A percentile compares a stretch with the other conserved stretches of the same genome.
These are phyloP conservation scores for Endocarpon pusillum DNA, from an alignment of 495 filamentous ascomycete species.

Conservation along the genomic window DNA sequence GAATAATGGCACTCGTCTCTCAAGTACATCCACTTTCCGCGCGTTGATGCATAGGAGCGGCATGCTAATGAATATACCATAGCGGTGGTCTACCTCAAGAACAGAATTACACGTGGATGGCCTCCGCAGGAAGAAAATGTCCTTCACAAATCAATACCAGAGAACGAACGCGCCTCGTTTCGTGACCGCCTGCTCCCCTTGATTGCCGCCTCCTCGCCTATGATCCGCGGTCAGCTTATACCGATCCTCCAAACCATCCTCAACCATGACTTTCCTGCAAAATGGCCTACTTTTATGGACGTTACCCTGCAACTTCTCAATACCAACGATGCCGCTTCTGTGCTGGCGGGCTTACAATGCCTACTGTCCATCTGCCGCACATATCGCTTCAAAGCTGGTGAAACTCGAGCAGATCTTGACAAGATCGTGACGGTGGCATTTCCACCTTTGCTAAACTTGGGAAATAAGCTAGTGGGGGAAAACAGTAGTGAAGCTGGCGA, in stretches of 20 bases:
- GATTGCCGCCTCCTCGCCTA: slow-evolving; percentile 59
- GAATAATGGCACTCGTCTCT: slow-evolving; percentile 65
- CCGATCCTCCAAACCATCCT: slow-evolving; percentile 90
- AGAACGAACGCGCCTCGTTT: slow-evolving; percentile 77
- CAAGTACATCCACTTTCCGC: no score
- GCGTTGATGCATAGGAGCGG: no score
- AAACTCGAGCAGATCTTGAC: slow-evolving; percentile 73
- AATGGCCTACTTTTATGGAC: slow-evolving; percentile 86
- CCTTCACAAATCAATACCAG: slow-evolving; percentile 52
- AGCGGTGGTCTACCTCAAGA: slow-evolving; percentile 98
- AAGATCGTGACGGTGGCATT: slow-evolving; percentile 85
- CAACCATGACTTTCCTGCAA: slow-evolving; percentile 81
- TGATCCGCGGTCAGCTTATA: slow-evolving; percentile 77
- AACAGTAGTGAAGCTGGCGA: slow-evolving; percentile 84
- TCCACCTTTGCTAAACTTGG: slow-evolving; percentile 75
- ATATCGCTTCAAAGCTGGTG: slow-evolving; percentile 79
- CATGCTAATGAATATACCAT: no score
- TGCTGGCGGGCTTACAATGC: slow-evolving; percentile 87
- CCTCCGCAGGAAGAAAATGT: slow-evolving; percentile 48
- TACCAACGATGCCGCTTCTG: slow-evolving; percentile 64
- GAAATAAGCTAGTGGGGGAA: slow-evolving; percentile 74
- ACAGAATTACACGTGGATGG: slow-evolving; percentile 86
- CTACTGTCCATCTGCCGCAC: slow-evolving; percentile 82
- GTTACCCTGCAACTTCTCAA: slow-evolving; percentile 75
- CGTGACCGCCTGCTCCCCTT: slow-evolving; percentile 76